Base-by-base conservation (phyloP, 2,329 filamentous ascomycete genomes). In the Fusarium tricinctum region DNA sequence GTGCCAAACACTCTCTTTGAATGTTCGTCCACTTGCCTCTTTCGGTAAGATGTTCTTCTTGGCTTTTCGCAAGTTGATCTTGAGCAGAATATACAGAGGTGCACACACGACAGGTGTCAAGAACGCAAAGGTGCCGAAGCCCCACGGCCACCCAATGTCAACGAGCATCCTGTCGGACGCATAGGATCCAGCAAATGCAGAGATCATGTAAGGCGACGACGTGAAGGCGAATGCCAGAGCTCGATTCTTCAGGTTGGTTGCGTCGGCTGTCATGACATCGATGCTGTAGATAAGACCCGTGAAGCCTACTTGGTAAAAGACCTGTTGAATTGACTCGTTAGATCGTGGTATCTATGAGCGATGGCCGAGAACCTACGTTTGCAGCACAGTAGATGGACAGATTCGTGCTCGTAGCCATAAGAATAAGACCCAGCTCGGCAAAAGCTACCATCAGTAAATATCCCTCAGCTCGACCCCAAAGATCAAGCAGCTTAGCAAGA, bases 61-160 rank as follows among this genome's bases (percentile, higher is more conserved):
- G 65, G 88, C 89, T 70, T 87, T 88, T 32, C 79, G 80, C 48
- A 86, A 82, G 70, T 89, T 86, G 68, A 82, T 73, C 58, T 85
- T 80, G 54, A 90, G 78, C 6, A 89, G 76, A 8, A 82, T 67
- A 43, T 85, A 84, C 32, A 91, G 75, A 0, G 90, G 89, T 4
- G 79, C 47, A 78, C 84, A 43, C 6, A 79, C 83, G 15, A 85
- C 78, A 0, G 88, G 88, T 15, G 88, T 72, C 52, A 90, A 83
- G 67, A 91, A 88, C 19, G 85, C 83, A 74, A 88, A 91, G 66
- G 82, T 82, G n/a, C 87, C 88, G 63, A 88, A 90, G 0, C 74
- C 78, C 79, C 79, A 81, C 0, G 76, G 67, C 78, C 77, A 80
- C 43, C 61, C 76, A 8, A 77, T 61, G 1, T 77, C 55, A 3